Base-by-base conservation (phyloP, 352 stramenopile species). In the Peronospora farinosa region DNA sequence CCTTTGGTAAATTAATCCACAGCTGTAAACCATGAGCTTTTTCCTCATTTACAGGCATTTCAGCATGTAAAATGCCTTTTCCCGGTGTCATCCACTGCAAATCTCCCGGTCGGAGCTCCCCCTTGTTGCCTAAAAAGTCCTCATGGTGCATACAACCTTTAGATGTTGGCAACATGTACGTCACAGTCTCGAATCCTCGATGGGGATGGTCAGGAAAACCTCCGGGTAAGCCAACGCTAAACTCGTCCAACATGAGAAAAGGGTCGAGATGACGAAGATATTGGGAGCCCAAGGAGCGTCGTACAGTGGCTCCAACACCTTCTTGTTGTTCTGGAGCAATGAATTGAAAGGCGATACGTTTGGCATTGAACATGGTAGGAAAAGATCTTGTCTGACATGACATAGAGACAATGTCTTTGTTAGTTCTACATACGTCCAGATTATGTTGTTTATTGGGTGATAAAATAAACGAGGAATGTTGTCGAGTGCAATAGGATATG, bases 151-250 rank as follows among this genome's bases (percentile, higher is more conserved):
- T 90, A 16, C 79, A 72, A 23, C 91, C 88, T 43, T 86, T 69
- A 4, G 67, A 76, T 0, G 57, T 67, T 19, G 70, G 70, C 8
- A 97, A 55, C 64, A 92, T 74, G 63, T 96, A 96, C 16, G 91
- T 97, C 0, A 97, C 69, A 1, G 88, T 97, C 42, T 96, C 73
- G 50, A 97, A 97, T 16, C 91, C 91, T 40, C 86, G 63, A 65
- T 97, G 91, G 16, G 86, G 86, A 70, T 97, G 91, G 27, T 88
- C 67, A 1, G 88, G 81, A 71, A 96, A 97, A 1, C 88, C 88
- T 23, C 89, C 84, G 2, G 86, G 69, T 0, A 79, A 37, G 0
- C 59, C 71, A 6, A 72, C 57, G 47, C 76, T 63, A 57, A 78
- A 78, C 36, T 84, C 73, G 44, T 82, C 70, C 16, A 84, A 51